A percentile compares a stretch with the other conserved stretches of the same genome.
Evolutionary conservation across 2,329 filamentous ascomycete genomes (phyloP).

Genomic region (Trichoderma sp.): DNA sequence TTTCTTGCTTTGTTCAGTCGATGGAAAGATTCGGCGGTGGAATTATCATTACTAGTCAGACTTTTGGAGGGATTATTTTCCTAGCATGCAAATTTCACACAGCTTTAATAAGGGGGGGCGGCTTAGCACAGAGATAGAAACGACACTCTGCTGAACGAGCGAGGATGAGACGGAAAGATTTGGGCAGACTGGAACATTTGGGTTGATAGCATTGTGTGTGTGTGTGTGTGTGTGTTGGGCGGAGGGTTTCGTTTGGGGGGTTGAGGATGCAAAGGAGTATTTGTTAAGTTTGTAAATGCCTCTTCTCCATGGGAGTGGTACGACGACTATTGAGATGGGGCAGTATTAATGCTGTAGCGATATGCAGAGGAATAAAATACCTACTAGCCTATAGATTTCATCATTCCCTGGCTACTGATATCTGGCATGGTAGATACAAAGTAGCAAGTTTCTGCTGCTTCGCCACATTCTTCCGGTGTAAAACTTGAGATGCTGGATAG

Average conservation of each 20-base stretch:
- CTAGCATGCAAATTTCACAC: not conserved
- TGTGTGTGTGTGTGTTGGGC: not conserved
- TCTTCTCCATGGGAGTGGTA: not conserved
- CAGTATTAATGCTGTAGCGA: not conserved
- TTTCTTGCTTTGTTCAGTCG: not conserved
- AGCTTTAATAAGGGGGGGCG: not conserved
- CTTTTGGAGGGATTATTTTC: not conserved
- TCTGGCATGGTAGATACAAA: not conserved
- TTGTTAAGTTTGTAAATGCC: not conserved
- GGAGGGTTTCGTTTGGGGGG: not conserved
- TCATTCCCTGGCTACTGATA: not conserved
- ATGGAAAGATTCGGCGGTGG: not conserved
- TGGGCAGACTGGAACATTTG: not conserved
- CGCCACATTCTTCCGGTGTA: not conserved
- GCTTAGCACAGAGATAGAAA: not conserved
- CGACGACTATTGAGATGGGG: not conserved
- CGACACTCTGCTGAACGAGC: not conserved
- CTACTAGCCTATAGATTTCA: not conserved
- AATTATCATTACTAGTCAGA: conserved; percentile 9
- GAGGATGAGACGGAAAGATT: not conserved
- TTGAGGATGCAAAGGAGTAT: conserved; percentile 4
- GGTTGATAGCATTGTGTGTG: not conserved
- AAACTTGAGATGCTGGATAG: not conserved
- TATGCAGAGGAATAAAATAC: not conserved
- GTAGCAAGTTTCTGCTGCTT: not conserved